Conservation (phyloP, 148 eudicot genomes). For the Vaccinium corymbosum region DNA sequence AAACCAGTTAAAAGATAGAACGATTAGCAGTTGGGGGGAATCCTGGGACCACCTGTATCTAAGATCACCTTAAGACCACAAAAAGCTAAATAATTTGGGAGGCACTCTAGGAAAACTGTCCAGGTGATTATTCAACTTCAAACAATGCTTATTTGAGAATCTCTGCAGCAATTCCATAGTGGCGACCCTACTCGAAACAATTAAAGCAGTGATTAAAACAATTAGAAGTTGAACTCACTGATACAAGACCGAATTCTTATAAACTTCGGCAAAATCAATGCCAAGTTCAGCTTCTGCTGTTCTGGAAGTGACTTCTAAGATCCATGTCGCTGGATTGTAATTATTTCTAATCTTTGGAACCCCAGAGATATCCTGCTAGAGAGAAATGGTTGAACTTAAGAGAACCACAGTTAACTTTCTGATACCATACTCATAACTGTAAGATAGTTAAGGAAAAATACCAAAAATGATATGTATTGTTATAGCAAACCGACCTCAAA, state of each 20-base stretch:
- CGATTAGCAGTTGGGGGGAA: too few species aligned
- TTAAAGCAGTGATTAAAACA: too few species aligned
- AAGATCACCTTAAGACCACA: neutral
- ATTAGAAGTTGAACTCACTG: constrained; percentile 37
- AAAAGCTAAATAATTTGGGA: neutral
- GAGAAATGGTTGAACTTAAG: neutral
- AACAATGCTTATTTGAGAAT: too few species aligned
- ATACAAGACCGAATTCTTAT: constrained; percentile 41
- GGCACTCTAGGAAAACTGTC: neutral
- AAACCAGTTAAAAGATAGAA: too few species aligned
- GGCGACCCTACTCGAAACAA: too few species aligned
- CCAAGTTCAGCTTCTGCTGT: constrained; percentile 64
- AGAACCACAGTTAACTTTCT: too few species aligned
- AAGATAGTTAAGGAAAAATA: neutral
- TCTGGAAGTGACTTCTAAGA: constrained; percentile 71
- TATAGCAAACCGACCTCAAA: constrained; percentile 50
- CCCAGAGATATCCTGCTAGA: constrained; percentile 50
- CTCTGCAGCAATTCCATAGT: too few species aligned
- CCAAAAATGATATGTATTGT: neutral
- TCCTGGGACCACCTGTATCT: too few species aligned
- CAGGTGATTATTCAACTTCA: too few species aligned
- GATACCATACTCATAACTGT: neutral
- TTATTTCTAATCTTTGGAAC: constrained; percentile 62
- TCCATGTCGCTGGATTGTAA: constrained; percentile 92
- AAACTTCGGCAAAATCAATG: constrained; percentile 58